Evolutionary conservation across 805 yeast species (phyloP).

Genomic region (Suhomyces sp.): DNA sequence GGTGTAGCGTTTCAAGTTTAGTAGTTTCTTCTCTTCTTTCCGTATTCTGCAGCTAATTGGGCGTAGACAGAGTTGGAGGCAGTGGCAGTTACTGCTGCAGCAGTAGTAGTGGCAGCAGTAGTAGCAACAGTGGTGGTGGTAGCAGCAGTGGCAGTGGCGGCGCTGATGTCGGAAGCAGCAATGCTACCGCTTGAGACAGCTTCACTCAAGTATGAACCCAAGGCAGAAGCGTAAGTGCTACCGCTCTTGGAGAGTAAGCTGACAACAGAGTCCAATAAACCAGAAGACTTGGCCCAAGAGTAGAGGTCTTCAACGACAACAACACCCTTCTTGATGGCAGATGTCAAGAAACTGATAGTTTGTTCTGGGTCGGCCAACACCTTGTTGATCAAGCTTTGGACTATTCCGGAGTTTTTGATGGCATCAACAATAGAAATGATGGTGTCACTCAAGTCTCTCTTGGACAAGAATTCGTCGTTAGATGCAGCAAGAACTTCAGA

Average conservation of each 20-base stretch:
- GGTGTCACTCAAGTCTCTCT: constrained; percentile 34
- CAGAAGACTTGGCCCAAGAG: constrained; percentile 36
- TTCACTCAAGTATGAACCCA: constrained; percentile 28
- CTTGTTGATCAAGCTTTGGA: constrained; percentile 28
- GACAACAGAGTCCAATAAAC: constrained; percentile 29
- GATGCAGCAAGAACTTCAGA: constrained; percentile 5
- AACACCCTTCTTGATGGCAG: constrained; percentile 32
- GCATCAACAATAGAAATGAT: constrained; percentile 25
- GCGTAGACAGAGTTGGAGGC: constrained; percentile 8
- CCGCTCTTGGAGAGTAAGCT: constrained; percentile 25
- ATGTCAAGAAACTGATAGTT: constrained; percentile 29
- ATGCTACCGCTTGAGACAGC: constrained; percentile 23
- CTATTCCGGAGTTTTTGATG: constrained; percentile 35
- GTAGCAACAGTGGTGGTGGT: constrained; percentile 10
- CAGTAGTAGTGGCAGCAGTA: constrained; percentile 12
- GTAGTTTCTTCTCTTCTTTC: constrained; percentile 16
- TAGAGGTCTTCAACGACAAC: constrained; percentile 33
- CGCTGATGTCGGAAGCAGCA: constrained; percentile 7
- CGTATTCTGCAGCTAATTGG: constrained; percentile 11
- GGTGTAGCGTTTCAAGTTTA: constrained; percentile 2
- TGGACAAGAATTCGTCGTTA: constrained; percentile 28
- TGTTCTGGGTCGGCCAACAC: constrained; percentile 37
- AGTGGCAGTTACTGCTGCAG: constrained; percentile 9
- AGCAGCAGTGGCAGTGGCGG: constrained; percentile 13
- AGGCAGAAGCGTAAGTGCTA: constrained; percentile 17